These are phyloP conservation scores for Naganishia friedmannii DNA, from an alignment of 768 basidiomycete genomes.

Conservation along the genomic window DNA sequence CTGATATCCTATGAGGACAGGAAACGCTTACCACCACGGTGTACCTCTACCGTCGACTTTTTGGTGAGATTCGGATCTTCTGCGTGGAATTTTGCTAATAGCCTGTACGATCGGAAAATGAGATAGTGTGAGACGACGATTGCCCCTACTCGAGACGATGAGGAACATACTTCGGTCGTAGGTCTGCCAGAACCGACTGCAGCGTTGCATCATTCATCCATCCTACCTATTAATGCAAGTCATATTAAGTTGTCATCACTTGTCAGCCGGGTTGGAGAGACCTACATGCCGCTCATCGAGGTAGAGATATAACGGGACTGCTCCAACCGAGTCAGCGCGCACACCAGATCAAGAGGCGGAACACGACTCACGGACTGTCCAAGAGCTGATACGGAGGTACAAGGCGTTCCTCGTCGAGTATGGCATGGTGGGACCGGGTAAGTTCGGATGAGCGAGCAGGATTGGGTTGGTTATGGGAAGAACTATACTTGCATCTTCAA, in stretches of 20 bases:
- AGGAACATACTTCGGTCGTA: conserved; percentile 64
- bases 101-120: conserved; percentile 54
- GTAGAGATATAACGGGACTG: conserved; percentile 78
- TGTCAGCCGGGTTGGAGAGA: background rate
- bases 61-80: conserved; percentile 52
- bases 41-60: conserved; percentile 73
- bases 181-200: conserved; percentile 74
- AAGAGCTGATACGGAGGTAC: conserved; percentile 61
- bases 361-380: conserved; percentile 32
- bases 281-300: conserved; percentile 77
- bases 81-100: conserved; percentile 36
- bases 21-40: conserved; percentile 67
- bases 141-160: conserved; percentile 56
- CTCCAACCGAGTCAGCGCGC: background rate
- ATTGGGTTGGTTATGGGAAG: too few relatives aligned
- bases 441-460: too few relatives aligned
- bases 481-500: too few relatives aligned
- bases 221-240: conserved; percentile 49
- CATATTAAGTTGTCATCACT: background rate
- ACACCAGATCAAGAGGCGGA: background rate
- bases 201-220: conserved; percentile 87
- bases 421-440: conserved; percentile 54
- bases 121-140: conserved; percentile 58
- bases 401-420: conserved; percentile 73
- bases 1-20: background rate